A percentile compares a stretch with the other conserved stretches of the same genome.
Evolutionary conservation across 208 protist genomes (phyloP).

Genomic region (Acanthamoeba royreba): DNA sequence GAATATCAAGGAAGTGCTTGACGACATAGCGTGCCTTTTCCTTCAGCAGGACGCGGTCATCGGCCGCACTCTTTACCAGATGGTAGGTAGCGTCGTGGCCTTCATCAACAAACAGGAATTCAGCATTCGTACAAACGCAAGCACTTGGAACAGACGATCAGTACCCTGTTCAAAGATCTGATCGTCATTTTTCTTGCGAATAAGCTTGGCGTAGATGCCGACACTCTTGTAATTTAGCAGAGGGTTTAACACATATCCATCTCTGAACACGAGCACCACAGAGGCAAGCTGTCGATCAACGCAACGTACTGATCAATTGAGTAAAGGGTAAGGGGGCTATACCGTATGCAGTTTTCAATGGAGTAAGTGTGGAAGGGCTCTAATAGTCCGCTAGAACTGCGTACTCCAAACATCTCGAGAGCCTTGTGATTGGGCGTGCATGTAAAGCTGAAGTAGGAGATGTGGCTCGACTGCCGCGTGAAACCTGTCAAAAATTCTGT

Average conservation of each 20-base stretch:
- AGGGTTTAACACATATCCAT: neutral
- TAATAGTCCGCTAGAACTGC: neutral
- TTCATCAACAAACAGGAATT: neutral
- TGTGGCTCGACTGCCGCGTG: neutral
- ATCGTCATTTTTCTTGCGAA: neutral
- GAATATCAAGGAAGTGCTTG: neutral
- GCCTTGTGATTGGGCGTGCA: conserved; percentile 35
- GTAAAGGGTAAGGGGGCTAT: neutral
- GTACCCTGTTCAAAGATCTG: neutral
- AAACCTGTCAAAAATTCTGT: conserved; percentile 46
- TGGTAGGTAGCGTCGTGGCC: neutral
- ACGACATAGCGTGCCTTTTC: conserved; percentile 23
- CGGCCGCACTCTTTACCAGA: conserved; percentile 18
- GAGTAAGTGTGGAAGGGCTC: conserved; percentile 21
- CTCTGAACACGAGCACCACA: neutral
- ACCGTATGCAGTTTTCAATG: neutral
- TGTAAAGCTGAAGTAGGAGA: conserved; percentile 47
- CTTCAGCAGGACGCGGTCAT: neutral
- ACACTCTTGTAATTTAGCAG: conserved; percentile 24
- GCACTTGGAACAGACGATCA: neutral
- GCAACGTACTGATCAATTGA: neutral
- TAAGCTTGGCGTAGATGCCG: neutral
- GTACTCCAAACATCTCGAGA: conserved; percentile 25
- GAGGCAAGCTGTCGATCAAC: neutral
- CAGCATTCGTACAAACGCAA: neutral